Base-by-base conservation (phyloP, 75 land plant species). In the Selaginella tamariscina region DNA sequence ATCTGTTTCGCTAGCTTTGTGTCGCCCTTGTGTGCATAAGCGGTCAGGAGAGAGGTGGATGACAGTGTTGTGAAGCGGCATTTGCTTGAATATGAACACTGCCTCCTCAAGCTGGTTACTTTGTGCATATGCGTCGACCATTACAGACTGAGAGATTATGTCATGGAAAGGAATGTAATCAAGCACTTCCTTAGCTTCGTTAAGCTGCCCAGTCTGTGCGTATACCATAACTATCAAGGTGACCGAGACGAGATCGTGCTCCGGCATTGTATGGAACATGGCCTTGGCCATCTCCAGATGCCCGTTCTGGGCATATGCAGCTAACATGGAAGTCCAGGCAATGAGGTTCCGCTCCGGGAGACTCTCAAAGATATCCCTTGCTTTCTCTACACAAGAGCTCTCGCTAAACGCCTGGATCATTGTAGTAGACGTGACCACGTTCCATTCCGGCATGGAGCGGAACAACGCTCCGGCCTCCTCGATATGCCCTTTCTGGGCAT, bases 291-390 rank as follows among this genome's bases (percentile, higher is more conserved):
- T 15, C 15, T 39, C 49, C 5, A 39, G 49, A 39, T 39, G 49
- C 49, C 49, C 49, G 49, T 39, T 15, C 49, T 39, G 49, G 49
- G 49, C 49, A 39, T 39, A 39, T 39, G 49, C 49, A 39, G 49
- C 49, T 5, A 39, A 15, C 49, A 39, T 39, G 49, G 49, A 39
- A 39, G 49, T 39, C 49, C 49, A 39, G 11, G 49, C 5, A 5
- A 39, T 5, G 49, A 39, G 49, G 49, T 39, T 39, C 49, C 49
- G 5, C 49, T 39, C 49, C 15, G 49, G 49, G 49, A 39, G 5
- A 15, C 15, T 39, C 11, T 39, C 15, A 15, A 39, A 39, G 49
- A 39, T 39, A 5, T 39, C 49, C 11, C 5, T 5, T 15, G 49
- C 49, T 39, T 5, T 5, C 5, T 39, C 49, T 5, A 39, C 49